Conservation (phyloP, 495 filamentous ascomycete genomes). For the Neurospora pannonica region DNA sequence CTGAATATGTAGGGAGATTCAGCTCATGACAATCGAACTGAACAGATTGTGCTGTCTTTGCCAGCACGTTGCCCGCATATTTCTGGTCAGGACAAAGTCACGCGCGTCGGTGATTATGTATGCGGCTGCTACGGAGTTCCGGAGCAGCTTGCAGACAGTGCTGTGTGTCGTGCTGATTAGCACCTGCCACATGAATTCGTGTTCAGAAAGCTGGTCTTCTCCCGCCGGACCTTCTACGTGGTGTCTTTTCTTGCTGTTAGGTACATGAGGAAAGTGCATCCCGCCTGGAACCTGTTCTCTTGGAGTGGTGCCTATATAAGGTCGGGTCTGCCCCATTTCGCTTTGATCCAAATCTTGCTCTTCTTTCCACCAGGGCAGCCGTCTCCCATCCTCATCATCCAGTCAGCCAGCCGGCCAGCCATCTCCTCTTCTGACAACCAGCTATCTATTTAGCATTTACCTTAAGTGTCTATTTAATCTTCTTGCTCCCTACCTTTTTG, state of each 20-base stretch:
- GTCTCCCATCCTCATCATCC: neutral
- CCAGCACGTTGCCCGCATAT: neutral
- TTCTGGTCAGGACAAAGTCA: neutral
- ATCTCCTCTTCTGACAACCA: neutral
- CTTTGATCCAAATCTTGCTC: neutral
- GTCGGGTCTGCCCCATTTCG: neutral
- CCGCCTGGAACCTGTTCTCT: neutral
- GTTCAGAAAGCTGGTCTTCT: neutral
- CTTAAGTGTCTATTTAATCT: neutral
- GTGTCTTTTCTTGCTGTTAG: neutral
- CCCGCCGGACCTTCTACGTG: neutral
- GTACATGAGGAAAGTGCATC: neutral
- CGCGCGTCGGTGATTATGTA: neutral
- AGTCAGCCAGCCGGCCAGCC: neutral
- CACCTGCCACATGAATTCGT: neutral
- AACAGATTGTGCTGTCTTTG: neutral
- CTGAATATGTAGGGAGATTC: neutral
- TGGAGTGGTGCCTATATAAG: neutral
- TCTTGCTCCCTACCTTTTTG: neutral
- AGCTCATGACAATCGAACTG: neutral
- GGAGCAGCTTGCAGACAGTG: neutral
- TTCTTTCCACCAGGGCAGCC: neutral
- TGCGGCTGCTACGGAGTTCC: neutral
- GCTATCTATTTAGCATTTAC: neutral
- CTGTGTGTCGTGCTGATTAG: neutral